Conservation (phyloP, 2,329 filamentous ascomycete genomes). For the Septoria petroselini region DNA sequence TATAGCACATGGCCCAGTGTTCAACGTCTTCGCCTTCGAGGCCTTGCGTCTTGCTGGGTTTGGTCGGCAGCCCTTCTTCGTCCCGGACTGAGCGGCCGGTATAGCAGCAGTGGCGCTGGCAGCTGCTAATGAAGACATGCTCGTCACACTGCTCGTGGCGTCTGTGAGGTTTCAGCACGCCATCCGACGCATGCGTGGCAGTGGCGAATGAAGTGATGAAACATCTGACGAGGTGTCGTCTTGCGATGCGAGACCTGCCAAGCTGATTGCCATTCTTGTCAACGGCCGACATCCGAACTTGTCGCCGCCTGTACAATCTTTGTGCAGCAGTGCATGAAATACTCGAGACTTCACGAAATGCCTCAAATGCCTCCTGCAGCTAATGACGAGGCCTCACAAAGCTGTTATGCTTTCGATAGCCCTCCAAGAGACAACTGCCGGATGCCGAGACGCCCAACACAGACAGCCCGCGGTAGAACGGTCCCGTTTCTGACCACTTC, state of each 20-base stretch:
- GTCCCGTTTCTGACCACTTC: slow-evolving; percentile 2
- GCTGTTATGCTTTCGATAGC: neutral
- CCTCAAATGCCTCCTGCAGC: neutral
- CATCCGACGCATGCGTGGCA: too few relatives aligned
- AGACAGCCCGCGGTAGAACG: slow-evolving; percentile 1
- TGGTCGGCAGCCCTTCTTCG: slow-evolving; percentile 21
- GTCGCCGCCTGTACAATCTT: too few relatives aligned
- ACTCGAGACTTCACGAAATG: too few relatives aligned
- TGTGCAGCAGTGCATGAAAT: too few relatives aligned
- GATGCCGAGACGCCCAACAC: slow-evolving; percentile 4
- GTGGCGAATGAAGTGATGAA: too few relatives aligned
- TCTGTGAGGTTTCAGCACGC: too few relatives aligned
- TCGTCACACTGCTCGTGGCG: neutral
- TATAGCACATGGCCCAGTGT: neutral
- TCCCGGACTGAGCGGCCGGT: neutral
- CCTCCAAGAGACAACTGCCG: neutral
- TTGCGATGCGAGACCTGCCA: too few relatives aligned
- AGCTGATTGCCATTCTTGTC: too few relatives aligned
- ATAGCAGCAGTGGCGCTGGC: slow-evolving; percentile 1
- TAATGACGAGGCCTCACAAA: neutral
- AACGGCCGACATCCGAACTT: too few relatives aligned
- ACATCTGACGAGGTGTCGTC: too few relatives aligned
- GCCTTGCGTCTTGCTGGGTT: slow-evolving; percentile 29
- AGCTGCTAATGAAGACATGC: slow-evolving; percentile 2
- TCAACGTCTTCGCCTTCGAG: slow-evolving; percentile 11